Conservation (phyloP, 2,329 filamentous ascomycete genomes). For the Talaromyces sp. region DNA sequence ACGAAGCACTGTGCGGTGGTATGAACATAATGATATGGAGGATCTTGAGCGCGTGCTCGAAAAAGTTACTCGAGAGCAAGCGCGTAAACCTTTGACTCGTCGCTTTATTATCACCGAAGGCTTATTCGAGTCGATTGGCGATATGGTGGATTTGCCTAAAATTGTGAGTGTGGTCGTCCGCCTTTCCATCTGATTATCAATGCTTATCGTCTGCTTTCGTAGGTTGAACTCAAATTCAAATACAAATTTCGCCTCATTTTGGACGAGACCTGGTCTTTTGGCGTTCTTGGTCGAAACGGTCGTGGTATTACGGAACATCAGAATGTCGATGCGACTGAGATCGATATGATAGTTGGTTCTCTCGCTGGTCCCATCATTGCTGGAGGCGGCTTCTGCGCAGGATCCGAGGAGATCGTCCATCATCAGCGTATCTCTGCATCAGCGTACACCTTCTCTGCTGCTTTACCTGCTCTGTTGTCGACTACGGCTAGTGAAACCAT, state of each 20-base stretch:
- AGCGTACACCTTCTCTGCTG: constrained; percentile 93
- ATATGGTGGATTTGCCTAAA: constrained; percentile 77
- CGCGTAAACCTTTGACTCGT: constrained; percentile 80
- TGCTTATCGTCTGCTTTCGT: constrained; percentile 17
- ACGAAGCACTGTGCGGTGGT: constrained; percentile 87
- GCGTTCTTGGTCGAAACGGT: constrained; percentile 84
- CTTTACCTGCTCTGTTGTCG: constrained; percentile 85
- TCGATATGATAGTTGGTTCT: constrained; percentile 96
- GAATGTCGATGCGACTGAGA: constrained; percentile 86
- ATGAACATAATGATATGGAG: constrained; percentile 92
- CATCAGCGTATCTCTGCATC: constrained; percentile 92
- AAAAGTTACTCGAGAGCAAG: constrained; percentile 82
- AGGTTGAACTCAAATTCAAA: constrained; percentile 87
- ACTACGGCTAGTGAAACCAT: constrained; percentile 95
- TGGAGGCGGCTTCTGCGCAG: constrained; percentile 93
- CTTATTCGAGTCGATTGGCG: constrained; percentile 85
- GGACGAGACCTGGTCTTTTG: constrained; percentile 97
- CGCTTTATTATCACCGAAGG: constrained; percentile 96
- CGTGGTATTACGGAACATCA: constrained; percentile 92
- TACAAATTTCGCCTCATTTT: constrained; percentile 98
- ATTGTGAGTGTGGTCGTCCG: constrained; percentile 56
- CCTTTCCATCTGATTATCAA: background rate
- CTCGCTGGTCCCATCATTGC: constrained; percentile 85
- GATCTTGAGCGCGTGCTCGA: constrained; percentile 83
- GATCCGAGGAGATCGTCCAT: constrained; percentile 84